These are phyloP conservation scores for Trichoderma citrinoviride DNA, from an alignment of 2,329 filamentous ascomycete genomes.

Conservation along the genomic window DNA sequence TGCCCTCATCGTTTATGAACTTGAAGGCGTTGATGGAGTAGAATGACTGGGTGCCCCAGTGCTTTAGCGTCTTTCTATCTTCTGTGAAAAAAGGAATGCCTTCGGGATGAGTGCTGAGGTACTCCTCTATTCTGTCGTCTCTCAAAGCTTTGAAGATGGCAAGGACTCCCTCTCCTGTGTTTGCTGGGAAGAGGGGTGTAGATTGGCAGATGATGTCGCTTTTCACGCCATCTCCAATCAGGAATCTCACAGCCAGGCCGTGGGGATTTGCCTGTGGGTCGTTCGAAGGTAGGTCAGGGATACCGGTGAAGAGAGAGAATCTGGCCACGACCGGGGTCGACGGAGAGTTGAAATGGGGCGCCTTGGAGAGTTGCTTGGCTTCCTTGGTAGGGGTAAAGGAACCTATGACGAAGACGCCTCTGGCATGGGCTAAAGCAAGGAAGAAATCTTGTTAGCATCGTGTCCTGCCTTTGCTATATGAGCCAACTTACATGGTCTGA, in stretches of 20 bases:
- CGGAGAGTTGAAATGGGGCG: conserved; percentile 15
- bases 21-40: conserved; percentile 20
- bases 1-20: background rate
- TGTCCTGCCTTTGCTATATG: background rate
- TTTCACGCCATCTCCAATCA: conserved; percentile 4
- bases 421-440: conserved; percentile 11
- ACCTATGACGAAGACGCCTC: conserved; percentile 17
- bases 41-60: conserved; percentile 5
- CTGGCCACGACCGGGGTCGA: conserved; percentile 14
- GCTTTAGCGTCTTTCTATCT: background rate
- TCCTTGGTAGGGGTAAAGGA: conserved; percentile 24
- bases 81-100: background rate
- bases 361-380: conserved; percentile 14
- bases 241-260: conserved; percentile 5
- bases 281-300: conserved; percentile 1
- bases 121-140: background rate
- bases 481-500: conserved; percentile 3
- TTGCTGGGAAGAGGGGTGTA: background rate
- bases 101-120: conserved; percentile 1
- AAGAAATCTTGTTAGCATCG: background rate
- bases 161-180: background rate
- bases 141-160: background rate
- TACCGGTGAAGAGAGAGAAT: conserved; percentile 14
- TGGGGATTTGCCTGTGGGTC: conserved; percentile 11
- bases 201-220: conserved; percentile 15